A percentile compares a stretch with the other conserved stretches of the same genome.
Conservation (phyloP, 805 yeast genomes). For the Yamadazyma olivae region DNA sequence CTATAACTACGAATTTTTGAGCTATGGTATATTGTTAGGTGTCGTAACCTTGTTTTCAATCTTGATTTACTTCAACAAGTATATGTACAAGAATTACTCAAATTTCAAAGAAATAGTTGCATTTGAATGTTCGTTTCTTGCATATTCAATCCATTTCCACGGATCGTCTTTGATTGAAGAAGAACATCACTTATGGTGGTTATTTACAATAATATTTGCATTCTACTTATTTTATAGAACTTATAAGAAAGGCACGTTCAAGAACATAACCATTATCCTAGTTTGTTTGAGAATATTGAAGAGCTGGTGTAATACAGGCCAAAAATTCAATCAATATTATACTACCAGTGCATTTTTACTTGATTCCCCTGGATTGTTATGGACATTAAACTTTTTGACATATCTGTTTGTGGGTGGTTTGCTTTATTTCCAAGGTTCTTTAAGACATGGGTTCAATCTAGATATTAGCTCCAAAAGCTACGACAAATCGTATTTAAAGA, state of each 20-base stretch:
- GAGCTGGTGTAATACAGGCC: slow-evolving; percentile 90
- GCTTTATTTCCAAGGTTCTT: slow-evolving; percentile 23
- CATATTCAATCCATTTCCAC: slow-evolving; percentile 70
- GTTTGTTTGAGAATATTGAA: slow-evolving; percentile 56
- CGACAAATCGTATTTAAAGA: slow-evolving; percentile 22
- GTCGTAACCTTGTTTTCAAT: slow-evolving; percentile 26
- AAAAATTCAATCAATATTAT: slow-evolving; percentile 53
- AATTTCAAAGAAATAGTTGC: slow-evolving; percentile 3
- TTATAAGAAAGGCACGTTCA: neutral
- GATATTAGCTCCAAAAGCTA: slow-evolving; percentile 12
- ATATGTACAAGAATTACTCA: slow-evolving; percentile 11
- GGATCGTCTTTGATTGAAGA: slow-evolving; percentile 82
- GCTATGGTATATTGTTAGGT: slow-evolving; percentile 25
- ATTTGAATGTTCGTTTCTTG: slow-evolving; percentile 18
- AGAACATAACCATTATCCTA: slow-evolving; percentile 15
- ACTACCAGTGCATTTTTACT: slow-evolving; percentile 43
- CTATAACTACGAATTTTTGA: slow-evolving; percentile 57
- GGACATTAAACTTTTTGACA: slow-evolving; percentile 48
- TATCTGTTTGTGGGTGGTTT: slow-evolving; percentile 21
- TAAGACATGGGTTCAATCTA: slow-evolving; percentile 14
- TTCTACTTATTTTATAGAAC: slow-evolving; percentile 6
- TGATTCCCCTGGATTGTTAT: slow-evolving; percentile 29
- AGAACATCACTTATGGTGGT: slow-evolving; percentile 97
- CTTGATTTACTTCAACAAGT: slow-evolving; percentile 17
- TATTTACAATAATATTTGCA: slow-evolving; percentile 19